phyloP scores from a whole-genome alignment of 1,139 yeast species.

The Yamadazyma buinensis region DNA sequence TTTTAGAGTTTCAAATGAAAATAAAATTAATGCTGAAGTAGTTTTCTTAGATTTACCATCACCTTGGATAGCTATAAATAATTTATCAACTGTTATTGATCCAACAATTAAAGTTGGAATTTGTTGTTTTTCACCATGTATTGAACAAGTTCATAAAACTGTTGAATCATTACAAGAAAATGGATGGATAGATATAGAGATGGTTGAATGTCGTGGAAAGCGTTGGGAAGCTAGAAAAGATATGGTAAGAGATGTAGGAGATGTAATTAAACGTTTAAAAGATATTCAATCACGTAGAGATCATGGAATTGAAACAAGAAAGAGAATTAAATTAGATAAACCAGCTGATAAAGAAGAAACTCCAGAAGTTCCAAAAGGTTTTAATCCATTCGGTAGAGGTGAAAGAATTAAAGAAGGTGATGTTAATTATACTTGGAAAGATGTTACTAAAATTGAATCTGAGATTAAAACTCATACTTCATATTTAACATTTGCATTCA shows the following conservation, averaged over 20 bases:
- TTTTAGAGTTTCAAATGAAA: slow-evolving; percentile 18
- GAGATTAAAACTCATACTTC: slow-evolving; percentile 95
- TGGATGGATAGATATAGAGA: slow-evolving; percentile 89
- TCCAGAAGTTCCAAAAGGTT: slow-evolving; percentile 30
- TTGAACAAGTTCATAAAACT: slow-evolving; percentile 91
- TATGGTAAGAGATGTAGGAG: slow-evolving; percentile 77
- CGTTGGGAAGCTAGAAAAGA: slow-evolving; percentile 91
- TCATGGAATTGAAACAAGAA: slow-evolving; percentile 68
- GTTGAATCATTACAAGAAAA: slow-evolving; percentile 65
- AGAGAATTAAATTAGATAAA: slow-evolving; percentile 14
- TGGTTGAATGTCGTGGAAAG: slow-evolving; percentile 86
- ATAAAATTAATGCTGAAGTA: slow-evolving; percentile 54
- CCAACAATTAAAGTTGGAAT: slow-evolving; percentile 54
- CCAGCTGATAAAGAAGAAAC: slow-evolving; percentile 21
- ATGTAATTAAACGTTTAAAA: slow-evolving; percentile 74
- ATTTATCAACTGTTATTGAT: slow-evolving; percentile 60
- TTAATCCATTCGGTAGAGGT: slow-evolving; percentile 90
- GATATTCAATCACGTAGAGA: slow-evolving; percentile 76
- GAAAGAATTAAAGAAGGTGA: slow-evolving; percentile 84
- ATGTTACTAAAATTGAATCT: slow-evolving; percentile 76
- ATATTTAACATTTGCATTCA: slow-evolving; percentile 79
- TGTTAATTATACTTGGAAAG: slow-evolving; percentile 68
- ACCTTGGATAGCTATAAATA: slow-evolving; percentile 95
- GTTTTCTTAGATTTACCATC: slow-evolving; percentile 92
- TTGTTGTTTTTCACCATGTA: slow-evolving; percentile 96